Evolutionary conservation across 2,329 filamentous ascomycete species (phyloP).

Genomic region (Aspergillus sp.): DNA sequence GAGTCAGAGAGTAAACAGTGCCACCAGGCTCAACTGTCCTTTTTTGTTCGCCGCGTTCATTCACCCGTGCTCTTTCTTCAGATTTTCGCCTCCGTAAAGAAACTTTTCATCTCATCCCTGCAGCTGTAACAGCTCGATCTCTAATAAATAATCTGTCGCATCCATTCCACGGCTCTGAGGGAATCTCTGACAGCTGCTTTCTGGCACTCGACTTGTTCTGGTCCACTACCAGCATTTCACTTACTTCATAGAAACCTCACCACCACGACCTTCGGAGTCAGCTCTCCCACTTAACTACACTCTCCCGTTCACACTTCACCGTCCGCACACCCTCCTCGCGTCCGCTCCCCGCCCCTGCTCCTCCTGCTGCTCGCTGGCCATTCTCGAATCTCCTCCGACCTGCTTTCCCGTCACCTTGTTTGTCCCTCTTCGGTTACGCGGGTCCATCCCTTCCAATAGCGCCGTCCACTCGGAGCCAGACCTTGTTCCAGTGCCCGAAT

Average conservation of each 20-base stretch:
- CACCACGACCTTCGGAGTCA: neutral
- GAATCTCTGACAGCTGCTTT: neutral
- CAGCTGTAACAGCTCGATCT: neutral
- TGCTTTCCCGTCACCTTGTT: neutral
- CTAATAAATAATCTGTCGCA: neutral
- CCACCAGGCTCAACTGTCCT: slow-evolving; percentile 1
- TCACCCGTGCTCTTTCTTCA: neutral
- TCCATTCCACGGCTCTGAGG: slow-evolving; percentile 2
- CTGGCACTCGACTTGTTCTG: neutral
- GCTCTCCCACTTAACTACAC: neutral
- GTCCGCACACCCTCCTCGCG: neutral
- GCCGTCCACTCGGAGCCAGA: slow-evolving; percentile 14
- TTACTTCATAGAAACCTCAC: slow-evolving; percentile 13
- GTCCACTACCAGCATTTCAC: slow-evolving; percentile 5
- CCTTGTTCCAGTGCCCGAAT: slow-evolving; percentile 18
- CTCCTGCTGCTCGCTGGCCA: neutral
- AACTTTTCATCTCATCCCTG: neutral
- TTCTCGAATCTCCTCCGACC: neutral
- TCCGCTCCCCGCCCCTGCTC: neutral
- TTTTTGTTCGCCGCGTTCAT: slow-evolving; percentile 12
- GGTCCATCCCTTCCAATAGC: slow-evolving; percentile 12
- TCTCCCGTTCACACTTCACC: slow-evolving; percentile 3
- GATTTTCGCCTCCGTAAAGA: slow-evolving; percentile 7
- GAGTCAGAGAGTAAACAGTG: slow-evolving; percentile 14
- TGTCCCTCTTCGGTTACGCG: slow-evolving; percentile 4